Evolutionary conservation across 2,329 filamentous ascomycete genomes (phyloP).

Genomic region (Escovopsis sp.): DNA sequence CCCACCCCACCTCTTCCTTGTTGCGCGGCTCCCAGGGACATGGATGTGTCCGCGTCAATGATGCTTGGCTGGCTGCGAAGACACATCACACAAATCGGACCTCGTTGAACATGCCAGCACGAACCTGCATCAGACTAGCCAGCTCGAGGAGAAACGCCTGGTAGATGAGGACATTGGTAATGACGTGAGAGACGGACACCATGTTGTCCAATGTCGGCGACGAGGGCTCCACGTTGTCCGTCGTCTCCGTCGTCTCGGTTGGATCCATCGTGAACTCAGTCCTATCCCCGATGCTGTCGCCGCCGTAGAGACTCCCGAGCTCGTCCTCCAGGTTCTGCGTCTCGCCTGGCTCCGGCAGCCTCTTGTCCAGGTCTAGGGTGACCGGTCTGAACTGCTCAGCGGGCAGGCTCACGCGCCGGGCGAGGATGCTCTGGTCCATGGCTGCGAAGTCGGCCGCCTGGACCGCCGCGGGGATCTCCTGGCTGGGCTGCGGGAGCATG

Average conservation of each 20-base stretch:
- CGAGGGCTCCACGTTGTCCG: conserved; percentile 5
- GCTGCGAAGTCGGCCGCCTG: conserved; percentile 48
- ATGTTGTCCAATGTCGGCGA: conserved; percentile 15
- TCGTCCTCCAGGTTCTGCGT: conserved; percentile 7
- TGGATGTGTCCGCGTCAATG: neutral
- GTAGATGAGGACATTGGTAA: conserved; percentile 67
- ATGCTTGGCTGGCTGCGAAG: no score
- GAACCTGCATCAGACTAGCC: conserved; percentile 58
- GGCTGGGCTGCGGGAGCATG: conserved; percentile 15
- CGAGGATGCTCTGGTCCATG: conserved; percentile 47
- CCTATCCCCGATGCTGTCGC: conserved; percentile 6
- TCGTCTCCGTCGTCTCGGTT: conserved; percentile 10
- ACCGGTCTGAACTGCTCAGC: conserved; percentile 28
- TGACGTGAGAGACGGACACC: conserved; percentile 59
- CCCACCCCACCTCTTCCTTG: no score
- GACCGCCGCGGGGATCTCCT: conserved; percentile 24
- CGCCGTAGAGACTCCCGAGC: conserved; percentile 6
- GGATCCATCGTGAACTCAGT: conserved; percentile 12
- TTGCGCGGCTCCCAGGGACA: no score
- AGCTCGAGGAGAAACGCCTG: conserved; percentile 71
- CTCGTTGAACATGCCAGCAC: conserved; percentile 63
- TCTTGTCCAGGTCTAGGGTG: conserved; percentile 30
- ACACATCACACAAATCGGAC: conserved; percentile 39
- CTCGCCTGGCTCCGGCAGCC: conserved; percentile 12
- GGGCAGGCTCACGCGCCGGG: conserved; percentile 37